These are phyloP conservation scores for Candida nanaspora DNA, from an alignment of 805 yeast species.

Conservation along the genomic window DNA sequence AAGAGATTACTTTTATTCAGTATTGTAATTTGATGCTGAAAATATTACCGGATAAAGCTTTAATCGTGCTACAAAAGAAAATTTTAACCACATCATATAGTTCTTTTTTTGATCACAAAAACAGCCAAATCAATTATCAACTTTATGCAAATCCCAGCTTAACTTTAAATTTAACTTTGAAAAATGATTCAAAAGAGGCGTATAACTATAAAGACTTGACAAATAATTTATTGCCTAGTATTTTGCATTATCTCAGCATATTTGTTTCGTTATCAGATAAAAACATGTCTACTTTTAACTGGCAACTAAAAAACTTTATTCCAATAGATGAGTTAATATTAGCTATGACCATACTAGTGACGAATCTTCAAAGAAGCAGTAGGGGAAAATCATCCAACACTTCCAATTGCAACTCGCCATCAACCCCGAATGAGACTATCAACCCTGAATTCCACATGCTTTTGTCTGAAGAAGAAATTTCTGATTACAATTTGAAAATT, in stretches of 20 bases:
- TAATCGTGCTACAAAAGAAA: slow-evolving; percentile 31
- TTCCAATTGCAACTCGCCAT: no score
- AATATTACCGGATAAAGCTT: slow-evolving; percentile 51
- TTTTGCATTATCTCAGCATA: slow-evolving; percentile 49
- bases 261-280: slow-evolving; percentile 43
- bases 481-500: slow-evolving; percentile 26
- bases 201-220: slow-evolving; percentile 47
- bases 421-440: no score
- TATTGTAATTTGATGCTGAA: slow-evolving; percentile 41
- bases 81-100: slow-evolving; percentile 20
- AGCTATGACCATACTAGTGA: slow-evolving; percentile 43
- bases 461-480: background rate
- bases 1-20: slow-evolving; percentile 36
- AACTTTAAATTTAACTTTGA: slow-evolving; percentile 8
- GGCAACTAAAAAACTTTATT: slow-evolving; percentile 55
- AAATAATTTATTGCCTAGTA: slow-evolving; percentile 47
- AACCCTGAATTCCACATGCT: background rate
- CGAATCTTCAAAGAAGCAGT: slow-evolving; percentile 39
- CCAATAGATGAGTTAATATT: slow-evolving; percentile 54
- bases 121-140: background rate
- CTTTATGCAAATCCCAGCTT: slow-evolving; percentile 6
- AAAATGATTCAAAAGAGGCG: background rate
- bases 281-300: slow-evolving; percentile 33
- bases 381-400: no score
- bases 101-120: background rate